phyloP scores from a whole-genome alignment of 768 basidiomycete species.

The Glaciozyma antarctica region DNA sequence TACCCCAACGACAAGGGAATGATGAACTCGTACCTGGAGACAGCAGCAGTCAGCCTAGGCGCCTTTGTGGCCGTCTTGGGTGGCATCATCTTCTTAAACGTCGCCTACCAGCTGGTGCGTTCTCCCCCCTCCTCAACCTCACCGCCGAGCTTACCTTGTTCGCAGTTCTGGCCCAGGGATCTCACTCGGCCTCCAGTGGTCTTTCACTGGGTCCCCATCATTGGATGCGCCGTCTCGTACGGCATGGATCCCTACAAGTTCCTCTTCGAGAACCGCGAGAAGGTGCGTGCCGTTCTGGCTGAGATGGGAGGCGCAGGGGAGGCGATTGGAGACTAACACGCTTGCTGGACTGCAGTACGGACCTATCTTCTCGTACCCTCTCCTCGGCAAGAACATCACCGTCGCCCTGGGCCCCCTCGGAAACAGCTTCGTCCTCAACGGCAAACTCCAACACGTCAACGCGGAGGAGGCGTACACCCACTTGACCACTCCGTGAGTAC shows the following conservation, averaged over 20 bases:
- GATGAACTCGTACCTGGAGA: too few species aligned
- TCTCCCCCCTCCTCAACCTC: too few species aligned
- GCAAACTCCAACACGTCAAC: constrained; percentile 80
- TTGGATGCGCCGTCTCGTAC: constrained; percentile 81
- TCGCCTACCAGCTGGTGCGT: too few species aligned
- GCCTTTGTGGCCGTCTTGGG: too few species aligned
- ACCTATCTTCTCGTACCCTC: constrained; percentile 83
- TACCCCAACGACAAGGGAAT: too few species aligned
- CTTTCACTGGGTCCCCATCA: constrained; percentile 81
- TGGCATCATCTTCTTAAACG: too few species aligned
- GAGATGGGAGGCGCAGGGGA: background rate
- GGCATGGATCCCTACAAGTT: constrained; percentile 89
- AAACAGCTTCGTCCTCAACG: constrained; percentile 87
- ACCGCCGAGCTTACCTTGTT: too few species aligned
- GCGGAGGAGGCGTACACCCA: constrained; percentile 87
- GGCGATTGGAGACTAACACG: background rate
- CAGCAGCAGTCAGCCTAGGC: too few species aligned
- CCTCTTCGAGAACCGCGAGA: constrained; percentile 57
- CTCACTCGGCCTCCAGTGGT: constrained; percentile 63
- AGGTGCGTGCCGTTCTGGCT: constrained; percentile 34
- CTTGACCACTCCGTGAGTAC: constrained; percentile 39
- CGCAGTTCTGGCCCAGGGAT: constrained; percentile 24
- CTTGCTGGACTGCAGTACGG: constrained; percentile 57
- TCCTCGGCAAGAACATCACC: constrained; percentile 81
- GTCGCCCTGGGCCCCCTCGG: constrained; percentile 84